These are phyloP conservation scores for Trypanosoma cruzi DNA, from an alignment of 208 protist genomes.

Conservation along the genomic window DNA sequence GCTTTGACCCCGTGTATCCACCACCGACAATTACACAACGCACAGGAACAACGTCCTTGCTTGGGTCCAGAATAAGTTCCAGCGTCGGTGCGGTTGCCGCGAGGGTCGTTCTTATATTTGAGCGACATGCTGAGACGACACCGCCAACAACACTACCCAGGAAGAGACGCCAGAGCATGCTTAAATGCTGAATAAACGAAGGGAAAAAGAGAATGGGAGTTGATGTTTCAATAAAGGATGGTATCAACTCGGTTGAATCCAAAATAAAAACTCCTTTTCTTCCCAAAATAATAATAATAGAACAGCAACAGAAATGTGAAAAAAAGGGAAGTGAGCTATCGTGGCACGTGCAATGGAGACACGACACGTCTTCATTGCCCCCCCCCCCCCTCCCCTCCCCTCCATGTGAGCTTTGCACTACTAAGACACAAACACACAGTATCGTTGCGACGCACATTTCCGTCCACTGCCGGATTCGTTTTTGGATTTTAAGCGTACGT, in stretches of 20 bases:
- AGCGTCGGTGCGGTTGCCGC: constrained; percentile 64
- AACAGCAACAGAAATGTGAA: background rate
- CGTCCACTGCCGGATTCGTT: too few relatives aligned
- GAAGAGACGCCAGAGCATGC: constrained; percentile 64
- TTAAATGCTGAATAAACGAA: constrained; percentile 1
- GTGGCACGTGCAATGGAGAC: too few relatives aligned
- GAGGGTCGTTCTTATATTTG: constrained; percentile 32
- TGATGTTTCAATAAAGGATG: too few relatives aligned
- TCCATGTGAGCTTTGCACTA: too few relatives aligned
- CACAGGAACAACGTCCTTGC: constrained; percentile 72
- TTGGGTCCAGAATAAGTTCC: constrained; percentile 77
- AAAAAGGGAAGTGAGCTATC: too few relatives aligned
- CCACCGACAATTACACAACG: constrained; percentile 83
- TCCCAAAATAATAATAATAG: too few relatives aligned
- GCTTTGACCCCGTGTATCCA: constrained; percentile 72
- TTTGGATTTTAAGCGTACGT: too few relatives aligned
- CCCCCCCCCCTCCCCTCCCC: too few relatives aligned
- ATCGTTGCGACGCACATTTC: background rate
- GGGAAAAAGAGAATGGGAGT: constrained; percentile 22
- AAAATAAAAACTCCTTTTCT: background rate
- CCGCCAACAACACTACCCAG: constrained; percentile 39
- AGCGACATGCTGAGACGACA: constrained; percentile 39
- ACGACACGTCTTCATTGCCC: too few relatives aligned
- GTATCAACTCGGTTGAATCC: background rate
- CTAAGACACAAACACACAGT: background rate